Evolutionary conservation across 2,329 filamentous ascomycete genomes (phyloP).

Genomic region (Pestalotiopsis fici): DNA sequence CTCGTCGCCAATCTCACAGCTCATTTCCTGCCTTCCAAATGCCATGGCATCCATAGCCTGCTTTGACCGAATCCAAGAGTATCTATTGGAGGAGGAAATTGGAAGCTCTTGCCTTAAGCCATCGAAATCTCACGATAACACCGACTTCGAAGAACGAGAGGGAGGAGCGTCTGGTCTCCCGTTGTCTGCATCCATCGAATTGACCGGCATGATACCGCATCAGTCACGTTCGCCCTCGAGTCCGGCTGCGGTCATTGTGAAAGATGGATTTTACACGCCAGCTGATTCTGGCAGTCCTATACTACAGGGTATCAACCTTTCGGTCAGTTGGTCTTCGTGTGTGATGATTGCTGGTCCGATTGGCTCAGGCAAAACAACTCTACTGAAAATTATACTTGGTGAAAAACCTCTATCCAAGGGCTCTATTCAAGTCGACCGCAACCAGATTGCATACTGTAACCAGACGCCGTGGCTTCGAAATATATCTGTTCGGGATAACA

Average conservation of each 20-base stretch:
- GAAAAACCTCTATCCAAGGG: constrained; percentile 14
- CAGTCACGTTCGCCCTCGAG: too few relatives aligned
- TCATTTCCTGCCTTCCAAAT: background rate
- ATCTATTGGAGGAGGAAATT: background rate
- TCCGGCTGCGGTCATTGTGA: too few relatives aligned
- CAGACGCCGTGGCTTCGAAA: constrained; percentile 27
- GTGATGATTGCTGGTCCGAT: background rate
- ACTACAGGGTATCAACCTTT: background rate
- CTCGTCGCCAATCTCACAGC: constrained; percentile 4
- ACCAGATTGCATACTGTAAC: constrained; percentile 46
- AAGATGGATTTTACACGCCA: background rate
- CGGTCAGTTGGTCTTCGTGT: background rate
- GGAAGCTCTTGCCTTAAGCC: background rate
- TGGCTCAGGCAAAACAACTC: constrained; percentile 1
- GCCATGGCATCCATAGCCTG: background rate
- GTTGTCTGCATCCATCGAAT: too few relatives aligned
- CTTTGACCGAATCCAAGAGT: constrained; percentile 7
- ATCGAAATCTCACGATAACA: background rate
- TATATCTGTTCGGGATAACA: constrained; percentile 21
- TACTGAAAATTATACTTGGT: constrained; percentile 15
- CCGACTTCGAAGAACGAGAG: too few relatives aligned
- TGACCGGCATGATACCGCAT: too few relatives aligned
- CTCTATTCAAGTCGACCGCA: constrained; percentile 55
- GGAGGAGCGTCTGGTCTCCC: too few relatives aligned
- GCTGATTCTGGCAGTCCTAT: background rate